phyloP scores from a whole-genome alignment of 164 flowering plant species.

The Brasenia schreberi region DNA sequence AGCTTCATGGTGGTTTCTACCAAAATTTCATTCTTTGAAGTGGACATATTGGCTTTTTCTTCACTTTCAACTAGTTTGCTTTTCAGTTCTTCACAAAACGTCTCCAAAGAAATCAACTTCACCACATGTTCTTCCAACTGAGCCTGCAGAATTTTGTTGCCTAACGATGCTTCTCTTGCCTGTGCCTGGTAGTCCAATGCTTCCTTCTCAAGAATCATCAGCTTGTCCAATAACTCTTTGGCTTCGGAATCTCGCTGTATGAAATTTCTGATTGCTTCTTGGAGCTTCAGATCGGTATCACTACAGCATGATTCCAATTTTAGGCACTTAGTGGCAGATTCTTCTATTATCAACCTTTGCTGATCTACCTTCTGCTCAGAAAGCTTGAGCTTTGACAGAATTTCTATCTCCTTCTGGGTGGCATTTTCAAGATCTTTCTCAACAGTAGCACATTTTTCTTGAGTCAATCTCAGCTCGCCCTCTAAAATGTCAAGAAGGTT shows the following conservation, averaged over 20 bases:
- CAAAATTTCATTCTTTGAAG: not conserved
- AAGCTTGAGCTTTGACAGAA: constrained; percentile 50
- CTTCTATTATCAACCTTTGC: constrained; percentile 30
- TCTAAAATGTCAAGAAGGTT: constrained; percentile 33
- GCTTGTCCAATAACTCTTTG: constrained; percentile 42
- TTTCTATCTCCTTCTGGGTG: constrained; percentile 41
- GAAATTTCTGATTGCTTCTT: constrained; percentile 32
- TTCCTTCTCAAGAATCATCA: constrained; percentile 30
- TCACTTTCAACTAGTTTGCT: not conserved
- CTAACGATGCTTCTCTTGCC: constrained; percentile 27
- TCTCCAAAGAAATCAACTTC: not conserved
- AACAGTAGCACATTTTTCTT: constrained; percentile 35
- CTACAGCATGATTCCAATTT: constrained; percentile 40
- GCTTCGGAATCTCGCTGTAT: constrained; percentile 36
- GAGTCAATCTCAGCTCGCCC: constrained; percentile 37
- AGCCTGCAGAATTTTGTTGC: constrained; percentile 15
- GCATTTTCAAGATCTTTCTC: constrained; percentile 42
- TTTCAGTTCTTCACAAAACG: not conserved
- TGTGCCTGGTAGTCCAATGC: constrained; percentile 29
- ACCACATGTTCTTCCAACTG: not conserved
- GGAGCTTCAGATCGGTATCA: constrained; percentile 34
- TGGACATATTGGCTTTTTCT: not conserved
- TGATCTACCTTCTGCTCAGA: constrained; percentile 46
- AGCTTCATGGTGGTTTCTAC: constrained; percentile 4
- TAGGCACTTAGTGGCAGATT: constrained; percentile 31